Conservation (phyloP, 2,329 filamentous ascomycete genomes). For the Trichoderma sp. region DNA sequence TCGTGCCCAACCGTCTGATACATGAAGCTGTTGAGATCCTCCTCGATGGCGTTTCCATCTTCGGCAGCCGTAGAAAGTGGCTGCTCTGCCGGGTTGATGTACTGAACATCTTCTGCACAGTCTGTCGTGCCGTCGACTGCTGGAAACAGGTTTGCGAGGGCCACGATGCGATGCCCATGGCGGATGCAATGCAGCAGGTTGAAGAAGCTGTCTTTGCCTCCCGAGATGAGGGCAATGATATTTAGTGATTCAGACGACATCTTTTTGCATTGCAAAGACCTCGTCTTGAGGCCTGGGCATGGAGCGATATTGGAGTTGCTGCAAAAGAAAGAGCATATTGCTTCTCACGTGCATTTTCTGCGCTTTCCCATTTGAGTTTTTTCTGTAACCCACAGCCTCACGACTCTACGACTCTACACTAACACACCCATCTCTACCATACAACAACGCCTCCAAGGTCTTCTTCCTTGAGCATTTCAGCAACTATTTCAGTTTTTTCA, state of each 20-base stretch:
- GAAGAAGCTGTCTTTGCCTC: constrained; percentile 96
- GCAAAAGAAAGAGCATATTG: background rate
- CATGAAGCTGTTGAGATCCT: constrained; percentile 94
- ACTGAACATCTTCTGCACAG: constrained; percentile 23
- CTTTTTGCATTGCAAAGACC: constrained; percentile 17
- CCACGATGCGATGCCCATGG: constrained; percentile 83
- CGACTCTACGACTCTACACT: background rate
- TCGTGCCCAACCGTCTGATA: constrained; percentile 96
- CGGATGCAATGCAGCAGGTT: constrained; percentile 86
- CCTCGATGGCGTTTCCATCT: constrained; percentile 33
- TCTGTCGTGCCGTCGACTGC: background rate
- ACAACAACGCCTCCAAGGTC: background rate
- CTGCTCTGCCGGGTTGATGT: constrained; percentile 31
- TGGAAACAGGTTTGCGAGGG: constrained; percentile 85
- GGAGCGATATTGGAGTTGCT: constrained; percentile 1
- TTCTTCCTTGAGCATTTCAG: no score
- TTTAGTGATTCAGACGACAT: constrained; percentile 59
- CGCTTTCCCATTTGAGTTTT: background rate
- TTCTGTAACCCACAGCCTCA: background rate
- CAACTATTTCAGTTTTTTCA: no score
- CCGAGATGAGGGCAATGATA: constrained; percentile 90
- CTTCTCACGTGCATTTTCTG: constrained; percentile 29
- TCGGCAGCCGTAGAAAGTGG: constrained; percentile 7
- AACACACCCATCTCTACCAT: background rate
- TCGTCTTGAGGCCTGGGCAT: background rate